Percentiles rank a stretch among this genome's conserved stretches.
Evolutionary conservation across 352 stramenopile genomes (phyloP).

Genomic region (Thalassiosira exigua): DNA sequence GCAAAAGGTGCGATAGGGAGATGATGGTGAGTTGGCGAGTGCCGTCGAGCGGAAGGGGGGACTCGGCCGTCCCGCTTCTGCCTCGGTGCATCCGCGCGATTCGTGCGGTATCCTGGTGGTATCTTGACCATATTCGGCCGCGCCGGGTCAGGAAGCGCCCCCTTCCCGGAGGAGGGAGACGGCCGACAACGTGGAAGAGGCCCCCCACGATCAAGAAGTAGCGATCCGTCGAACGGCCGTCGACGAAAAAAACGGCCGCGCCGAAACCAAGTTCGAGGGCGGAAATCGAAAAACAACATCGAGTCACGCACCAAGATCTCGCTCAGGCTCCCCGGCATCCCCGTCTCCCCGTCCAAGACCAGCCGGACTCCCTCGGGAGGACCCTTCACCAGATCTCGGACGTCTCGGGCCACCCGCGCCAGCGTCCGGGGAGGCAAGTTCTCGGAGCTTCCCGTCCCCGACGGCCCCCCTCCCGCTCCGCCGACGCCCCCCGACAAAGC

Average conservation of each 20-base stretch:
- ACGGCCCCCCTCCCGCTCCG: neutral
- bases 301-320: conserved; percentile 83
- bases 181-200: no score
- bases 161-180: no score
- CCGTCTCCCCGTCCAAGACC: conserved; percentile 89
- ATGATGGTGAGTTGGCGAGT: neutral
- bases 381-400: conserved; percentile 89
- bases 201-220: no score
- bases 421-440: conserved; percentile 92
- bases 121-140: no score
- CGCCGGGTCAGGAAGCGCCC: no score
- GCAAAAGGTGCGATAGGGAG: neutral
- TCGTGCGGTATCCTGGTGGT: no score
- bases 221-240: no score
- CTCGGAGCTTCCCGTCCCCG: conserved; percentile 49
- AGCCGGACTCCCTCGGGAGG: conserved; percentile 92
- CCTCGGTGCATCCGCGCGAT: no score
- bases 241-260: no score
- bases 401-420: conserved; percentile 91
- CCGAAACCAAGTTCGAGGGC: no score
- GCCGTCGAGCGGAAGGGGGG: neutral
- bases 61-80: no score
- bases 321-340: conserved; percentile 70
- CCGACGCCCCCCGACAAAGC: neutral
- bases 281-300: no score